Evolutionary conservation across 345 rosid species (phyloP), one percentile per base, ranked within the genome.

Genomic region (Populus euphratica): DNA sequence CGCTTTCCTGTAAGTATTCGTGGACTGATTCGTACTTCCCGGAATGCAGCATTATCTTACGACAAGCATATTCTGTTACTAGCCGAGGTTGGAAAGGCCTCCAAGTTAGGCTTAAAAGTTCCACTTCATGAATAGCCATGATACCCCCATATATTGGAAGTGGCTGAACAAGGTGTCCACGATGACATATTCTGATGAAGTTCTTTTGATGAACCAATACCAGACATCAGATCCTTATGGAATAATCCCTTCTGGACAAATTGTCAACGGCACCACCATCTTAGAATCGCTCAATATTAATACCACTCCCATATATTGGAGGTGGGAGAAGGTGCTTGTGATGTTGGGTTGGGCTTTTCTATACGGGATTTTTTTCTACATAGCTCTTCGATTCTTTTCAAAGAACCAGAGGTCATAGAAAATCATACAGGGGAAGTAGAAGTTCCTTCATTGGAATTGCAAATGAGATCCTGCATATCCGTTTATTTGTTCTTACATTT

Each of bases 31-130:
- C 92, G 70, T 91, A 90, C 88, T 91, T 91, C n/a, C 97, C 96
- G 79, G 94, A 91, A 82, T 87, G 86, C 81, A 93, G 85, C 99
- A 91, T 91, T 76, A 93, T 97, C 99, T 93, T 88, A 85, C 75
- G 90, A 86, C 82, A 88, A 88, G 81, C 72, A 91, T 59, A 73
- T 74, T 83, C 85, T 79, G 88, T 33, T 4, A 33, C 36, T 33
- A 33, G 5, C 36, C 5, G 36, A 33, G 36, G 36, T 4, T 33
- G 36, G 36, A 33, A 33, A 33, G 36, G 5, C 36, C 36, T 33
- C 36, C 36, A 4, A 33, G 5, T 33, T 33, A 33, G 5, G 36
- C 36, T 33, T 91, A 83, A 91, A 91, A 73, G 88, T 89, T 75
- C 27, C 89, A 86, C 78, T 91, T 91, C 86, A 36, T 91, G 81